phyloP scores from a whole-genome alignment of 2,329 filamentous ascomycete genomes.

The Colletotrichum sp. region DNA sequence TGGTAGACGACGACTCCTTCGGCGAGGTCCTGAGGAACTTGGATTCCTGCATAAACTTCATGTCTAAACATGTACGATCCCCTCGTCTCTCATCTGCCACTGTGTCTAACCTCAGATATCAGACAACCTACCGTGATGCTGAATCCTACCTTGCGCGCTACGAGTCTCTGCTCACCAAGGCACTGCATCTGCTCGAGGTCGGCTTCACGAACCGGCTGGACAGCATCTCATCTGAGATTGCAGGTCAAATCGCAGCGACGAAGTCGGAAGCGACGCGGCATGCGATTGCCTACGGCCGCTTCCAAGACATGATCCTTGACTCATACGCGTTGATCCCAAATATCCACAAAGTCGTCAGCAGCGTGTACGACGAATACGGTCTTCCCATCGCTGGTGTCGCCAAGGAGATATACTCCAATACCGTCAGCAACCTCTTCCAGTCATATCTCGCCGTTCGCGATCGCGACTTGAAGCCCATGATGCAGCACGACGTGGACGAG shows the following conservation, averaged over 20 bases:
- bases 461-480: constrained; percentile 56
- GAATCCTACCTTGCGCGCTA: constrained; percentile 89
- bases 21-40: constrained; percentile 86
- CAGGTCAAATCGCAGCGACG: constrained; percentile 57
- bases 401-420: constrained; percentile 58
- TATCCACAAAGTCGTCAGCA: constrained; percentile 55
- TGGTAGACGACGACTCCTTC: constrained; percentile 86
- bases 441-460: constrained; percentile 60
- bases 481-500: constrained; percentile 59
- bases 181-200: constrained; percentile 66
- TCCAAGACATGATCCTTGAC: constrained; percentile 62
- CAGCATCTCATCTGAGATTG: constrained; percentile 59
- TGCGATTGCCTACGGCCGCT: constrained; percentile 65
- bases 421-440: constrained; percentile 59
- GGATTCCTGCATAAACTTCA: constrained; percentile 91
- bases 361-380: constrained; percentile 58
- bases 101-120: background rate
- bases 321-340: constrained; percentile 63
- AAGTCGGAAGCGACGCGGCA: constrained; percentile 65
- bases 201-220: constrained; percentile 59
- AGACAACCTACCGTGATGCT: constrained; percentile 86
- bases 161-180: constrained; percentile 75
- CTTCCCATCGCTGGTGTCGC: constrained; percentile 48
- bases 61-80: constrained; percentile 77
- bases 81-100: accelerated